Percentiles rank a stretch among this genome's conserved stretches.
These are phyloP conservation scores for Bothia castanella DNA, from an alignment of 1,284 basidiomycete genomes.

Conservation along the genomic window DNA sequence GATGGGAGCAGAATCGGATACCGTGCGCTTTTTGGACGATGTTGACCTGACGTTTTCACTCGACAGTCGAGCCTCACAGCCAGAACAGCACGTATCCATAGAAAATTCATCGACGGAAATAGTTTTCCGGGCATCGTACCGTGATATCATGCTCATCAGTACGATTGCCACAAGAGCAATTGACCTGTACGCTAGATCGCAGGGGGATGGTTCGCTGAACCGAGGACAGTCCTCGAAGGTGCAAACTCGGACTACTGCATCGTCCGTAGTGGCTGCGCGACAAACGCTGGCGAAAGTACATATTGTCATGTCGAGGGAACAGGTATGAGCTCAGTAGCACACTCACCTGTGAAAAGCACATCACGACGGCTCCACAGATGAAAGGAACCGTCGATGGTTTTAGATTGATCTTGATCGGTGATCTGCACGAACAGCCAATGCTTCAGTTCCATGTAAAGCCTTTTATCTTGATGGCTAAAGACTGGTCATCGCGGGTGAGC, in stretches of 20 bases:
- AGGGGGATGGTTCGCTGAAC: conserved; percentile 16
- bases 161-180: conserved; percentile 88
- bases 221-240: conserved; percentile 9
- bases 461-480: conserved; percentile 80
- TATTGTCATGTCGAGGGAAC: conserved; percentile 76
- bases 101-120: conserved; percentile 83
- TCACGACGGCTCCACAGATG: conserved; percentile 46
- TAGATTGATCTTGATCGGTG: conserved; percentile 91
- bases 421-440: conserved; percentile 93
- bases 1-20: conserved; percentile 85
- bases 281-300: conserved; percentile 51
- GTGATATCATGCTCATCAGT: conserved; percentile 89
- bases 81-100: conserved; percentile 79
- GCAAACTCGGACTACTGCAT: conserved; percentile 5
- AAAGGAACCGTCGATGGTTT: conserved; percentile 86
- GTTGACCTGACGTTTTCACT: conserved; percentile 86
- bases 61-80: conserved; percentile 74
- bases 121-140: conserved; percentile 88
- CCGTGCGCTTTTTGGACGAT: conserved; percentile 91
- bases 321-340: conserved; percentile 42
- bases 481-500: conserved; percentile 90
- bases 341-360: neutral
- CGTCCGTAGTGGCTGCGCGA: conserved; percentile 16
- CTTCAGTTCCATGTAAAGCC: conserved; percentile 85
- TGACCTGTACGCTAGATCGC: conserved; percentile 46